Evolutionary conservation across 1,284 basidiomycete species (phyloP), one percentile per base, ranked within the genome.

Genomic region (Ganoderma multipileum): DNA sequence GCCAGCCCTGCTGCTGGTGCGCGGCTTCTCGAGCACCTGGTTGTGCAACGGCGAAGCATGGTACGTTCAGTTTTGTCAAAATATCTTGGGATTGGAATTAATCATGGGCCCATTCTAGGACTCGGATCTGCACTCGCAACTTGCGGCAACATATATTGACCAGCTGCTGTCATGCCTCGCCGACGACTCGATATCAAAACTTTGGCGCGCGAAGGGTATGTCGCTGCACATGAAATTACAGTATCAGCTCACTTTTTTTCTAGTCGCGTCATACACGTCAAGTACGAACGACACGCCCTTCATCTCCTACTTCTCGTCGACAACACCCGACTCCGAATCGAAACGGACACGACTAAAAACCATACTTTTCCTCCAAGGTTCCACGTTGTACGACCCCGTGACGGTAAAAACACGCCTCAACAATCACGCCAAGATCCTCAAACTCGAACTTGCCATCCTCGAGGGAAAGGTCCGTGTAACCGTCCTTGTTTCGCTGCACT

Each of bases 21-120:
- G 52, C 85, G 87, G 66, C 96, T 91, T 76, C 83, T 98, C 7
- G 95, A 97, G 75, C 88, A 94, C 76, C 82, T 96, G 0, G 90
- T 96, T 1, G 80, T 97, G 33, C 86, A 88, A 67, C 89, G 89
- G 74, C 87, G 89, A 54, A 91, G 86, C 74, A 84, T 82, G 62
- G 92, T 89, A 73, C 18, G 84, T 78, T 38, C 36, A 18, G 60
- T 23, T 63, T 33, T 2, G n/a, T 11, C 38, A n/a, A 18, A 36
- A 12, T 7, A 2, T 39, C 20, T 3, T 4, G 28, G 2, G 9
- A 44, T 70, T 57, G 62, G 61, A 65, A 28, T n/a, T 9, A 61
- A 61, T 23, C 23, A n/a, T n/a, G n/a, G n/a, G 20, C 44, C 3
- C 20, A 63, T 61, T 60, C 41, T 39, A 42, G 90, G 86, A 89